Evolutionary conservation across 176 grass and related monocot species (phyloP).

Genomic region (Paspalum notatum): DNA sequence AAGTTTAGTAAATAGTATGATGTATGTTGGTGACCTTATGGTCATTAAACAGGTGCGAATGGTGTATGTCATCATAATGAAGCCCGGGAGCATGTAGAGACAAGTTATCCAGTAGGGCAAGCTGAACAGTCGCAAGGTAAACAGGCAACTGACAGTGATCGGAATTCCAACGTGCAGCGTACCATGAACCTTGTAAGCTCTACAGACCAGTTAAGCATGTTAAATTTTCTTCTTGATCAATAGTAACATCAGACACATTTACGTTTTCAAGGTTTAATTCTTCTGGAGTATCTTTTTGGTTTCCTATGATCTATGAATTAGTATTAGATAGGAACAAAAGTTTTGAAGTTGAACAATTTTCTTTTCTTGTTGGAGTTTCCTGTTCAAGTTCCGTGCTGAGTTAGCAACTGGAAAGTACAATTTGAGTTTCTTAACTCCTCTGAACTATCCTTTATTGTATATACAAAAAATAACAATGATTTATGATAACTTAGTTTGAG

Average conservation of each 20-base stretch:
- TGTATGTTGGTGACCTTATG: slow-evolving; percentile 3
- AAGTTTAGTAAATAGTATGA: slow-evolving; percentile 18
- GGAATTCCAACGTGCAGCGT: slow-evolving; percentile 29
- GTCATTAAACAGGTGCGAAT: slow-evolving; percentile 56
- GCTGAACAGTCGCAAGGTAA: slow-evolving; percentile 65
- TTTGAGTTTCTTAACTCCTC: background rate
- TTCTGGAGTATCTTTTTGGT: background rate
- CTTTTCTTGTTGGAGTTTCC: background rate
- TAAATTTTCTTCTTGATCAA: background rate
- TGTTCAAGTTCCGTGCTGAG: slow-evolving; percentile 28
- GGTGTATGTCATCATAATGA: slow-evolving; percentile 43
- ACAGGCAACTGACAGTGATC: slow-evolving; percentile 40
- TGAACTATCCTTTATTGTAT: background rate
- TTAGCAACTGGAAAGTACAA: background rate
- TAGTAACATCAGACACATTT: background rate
- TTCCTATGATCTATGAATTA: slow-evolving; percentile 9
- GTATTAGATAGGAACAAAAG: background rate
- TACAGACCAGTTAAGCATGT: slow-evolving; percentile 23
- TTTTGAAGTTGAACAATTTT: slow-evolving; percentile 1
- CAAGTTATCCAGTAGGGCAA: slow-evolving; percentile 51
- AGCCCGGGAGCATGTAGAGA: slow-evolving; percentile 45
- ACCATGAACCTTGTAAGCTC: slow-evolving; percentile 53
- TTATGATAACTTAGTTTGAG: background rate
- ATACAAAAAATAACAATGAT: background rate
- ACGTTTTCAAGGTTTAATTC: background rate